A percentile compares a stretch with the other conserved stretches of the same genome.
These are phyloP conservation scores for Kodamaea lidongshanica DNA, from an alignment of 805 yeast genomes.

Conservation along the genomic window DNA sequence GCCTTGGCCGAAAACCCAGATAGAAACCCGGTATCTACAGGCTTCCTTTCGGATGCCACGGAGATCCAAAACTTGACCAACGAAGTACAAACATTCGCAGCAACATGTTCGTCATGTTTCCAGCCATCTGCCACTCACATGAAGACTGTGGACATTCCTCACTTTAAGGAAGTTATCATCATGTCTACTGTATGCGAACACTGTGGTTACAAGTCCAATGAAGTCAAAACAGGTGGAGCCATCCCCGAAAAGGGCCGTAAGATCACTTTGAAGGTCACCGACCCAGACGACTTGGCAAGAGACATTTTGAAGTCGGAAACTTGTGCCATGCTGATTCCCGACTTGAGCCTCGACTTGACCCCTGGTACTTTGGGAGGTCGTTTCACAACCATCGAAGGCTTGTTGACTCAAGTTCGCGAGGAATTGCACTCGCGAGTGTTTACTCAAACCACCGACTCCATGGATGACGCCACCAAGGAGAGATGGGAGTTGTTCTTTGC, in stretches of 20 bases:
- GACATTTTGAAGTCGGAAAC: conserved; percentile 94
- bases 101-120: conserved; percentile 88
- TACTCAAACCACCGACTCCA: conserved; percentile 81
- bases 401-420: conserved; percentile 79
- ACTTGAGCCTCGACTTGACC: conserved; percentile 80
- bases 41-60: conserved; percentile 62
- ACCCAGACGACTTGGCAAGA: conserved; percentile 88
- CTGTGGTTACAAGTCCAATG: conserved; percentile 95
- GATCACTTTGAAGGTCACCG: conserved; percentile 69
- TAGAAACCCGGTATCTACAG: conserved; percentile 38
- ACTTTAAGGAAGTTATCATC: conserved; percentile 92
- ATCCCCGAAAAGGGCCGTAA: conserved; percentile 81
- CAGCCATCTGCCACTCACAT: conserved; percentile 84
- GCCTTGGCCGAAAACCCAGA: conserved; percentile 19
- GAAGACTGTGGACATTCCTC: conserved; percentile 96
- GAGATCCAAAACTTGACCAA: conserved; percentile 80
- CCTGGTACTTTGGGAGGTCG: conserved; percentile 98
- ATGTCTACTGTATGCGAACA: conserved; percentile 91
- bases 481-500: conserved; percentile 81
- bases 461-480: conserved; percentile 70
- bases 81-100: conserved; percentile 89
- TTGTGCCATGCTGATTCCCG: conserved; percentile 81
- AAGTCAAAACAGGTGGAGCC: conserved; percentile 97
- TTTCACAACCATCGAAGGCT: conserved; percentile 94
- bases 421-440: conserved; percentile 83